Evolutionary conservation across 176 grass and related monocot genomes (phyloP).

Genomic region (Carex kokanica): DNA sequence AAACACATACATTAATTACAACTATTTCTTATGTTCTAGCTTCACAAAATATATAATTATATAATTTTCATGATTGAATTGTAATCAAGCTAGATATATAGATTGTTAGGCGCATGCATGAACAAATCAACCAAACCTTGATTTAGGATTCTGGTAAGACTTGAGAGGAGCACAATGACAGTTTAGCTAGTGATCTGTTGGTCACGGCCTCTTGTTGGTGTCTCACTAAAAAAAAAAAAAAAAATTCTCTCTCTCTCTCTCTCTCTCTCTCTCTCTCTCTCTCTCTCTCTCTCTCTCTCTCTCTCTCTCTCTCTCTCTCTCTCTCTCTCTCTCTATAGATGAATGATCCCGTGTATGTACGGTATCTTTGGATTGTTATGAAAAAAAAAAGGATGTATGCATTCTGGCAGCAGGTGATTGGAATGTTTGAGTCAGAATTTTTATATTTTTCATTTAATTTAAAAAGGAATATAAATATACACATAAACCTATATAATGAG

Average conservation of each 20-base stretch:
- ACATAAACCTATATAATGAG: background rate
- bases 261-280: no score
- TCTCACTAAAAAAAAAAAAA: slow-evolving; percentile 1
- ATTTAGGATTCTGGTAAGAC: background rate
- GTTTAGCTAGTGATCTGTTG: background rate
- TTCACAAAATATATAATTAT: background rate
- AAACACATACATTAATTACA: background rate
- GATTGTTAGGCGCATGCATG: background rate
- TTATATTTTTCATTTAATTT: background rate
- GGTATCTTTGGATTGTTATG: slow-evolving; percentile 19
- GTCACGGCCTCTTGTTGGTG: slow-evolving; percentile 24
- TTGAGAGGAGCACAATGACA: background rate
- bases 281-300: no score
- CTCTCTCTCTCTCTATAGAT: no score
- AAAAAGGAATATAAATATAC: background rate
- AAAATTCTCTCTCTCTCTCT: background rate
- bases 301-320: no score
- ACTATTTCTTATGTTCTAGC: background rate
- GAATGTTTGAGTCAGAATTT: slow-evolving; percentile 29
- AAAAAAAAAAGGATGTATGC: background rate
- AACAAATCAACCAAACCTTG: slow-evolving; percentile 13
- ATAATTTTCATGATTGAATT: background rate
- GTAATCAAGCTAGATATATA: background rate
- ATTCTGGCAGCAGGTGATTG: slow-evolving; percentile 30
- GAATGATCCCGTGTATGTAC: slow-evolving; percentile 24